Percentiles rank a stretch among this genome's conserved stretches.
Evolutionary conservation across 306 rosid genomes (phyloP).

Genomic region (Glycyrrhiza uralensis): DNA sequence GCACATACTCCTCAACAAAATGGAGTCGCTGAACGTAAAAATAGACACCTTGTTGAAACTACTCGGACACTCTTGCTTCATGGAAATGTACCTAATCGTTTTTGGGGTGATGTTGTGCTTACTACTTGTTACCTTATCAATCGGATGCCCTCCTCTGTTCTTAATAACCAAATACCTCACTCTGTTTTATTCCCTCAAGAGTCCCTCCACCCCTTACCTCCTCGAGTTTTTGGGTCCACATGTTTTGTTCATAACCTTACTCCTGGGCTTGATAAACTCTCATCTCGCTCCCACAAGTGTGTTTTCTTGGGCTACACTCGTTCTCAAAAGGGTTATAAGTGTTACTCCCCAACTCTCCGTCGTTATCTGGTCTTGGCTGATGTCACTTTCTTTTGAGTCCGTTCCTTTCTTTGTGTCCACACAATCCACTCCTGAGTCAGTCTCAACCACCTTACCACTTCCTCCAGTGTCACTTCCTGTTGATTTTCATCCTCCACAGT

Average conservation of each 20-base stretch:
- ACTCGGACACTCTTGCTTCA: too few species aligned
- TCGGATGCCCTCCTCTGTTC: not conserved
- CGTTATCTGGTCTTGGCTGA: not conserved
- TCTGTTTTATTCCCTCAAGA: not conserved
- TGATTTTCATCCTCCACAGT: too few species aligned
- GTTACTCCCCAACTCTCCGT: not conserved
- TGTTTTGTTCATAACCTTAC: not conserved
- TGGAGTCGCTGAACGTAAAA: not conserved
- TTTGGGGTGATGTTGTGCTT: not conserved
- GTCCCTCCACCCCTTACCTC: not conserved
- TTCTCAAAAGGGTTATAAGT: not conserved
- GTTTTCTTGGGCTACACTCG: not conserved
- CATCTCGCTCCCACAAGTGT: not conserved
- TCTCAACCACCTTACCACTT: too few species aligned
- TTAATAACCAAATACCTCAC: too few species aligned
- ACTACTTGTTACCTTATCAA: not conserved
- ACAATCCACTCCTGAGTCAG: not conserved
- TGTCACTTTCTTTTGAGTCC: not conserved
- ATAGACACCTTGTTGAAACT: not conserved
- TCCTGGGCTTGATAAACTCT: not conserved
- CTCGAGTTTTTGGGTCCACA: not conserved
- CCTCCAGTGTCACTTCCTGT: too few species aligned
- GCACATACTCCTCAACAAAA: too few species aligned
- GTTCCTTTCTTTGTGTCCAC: not conserved
- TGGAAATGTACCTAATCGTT: too few species aligned